These are phyloP conservation scores for Gynandropsis gynandra DNA, from an alignment of 345 rosid species.

Conservation along the genomic window DNA sequence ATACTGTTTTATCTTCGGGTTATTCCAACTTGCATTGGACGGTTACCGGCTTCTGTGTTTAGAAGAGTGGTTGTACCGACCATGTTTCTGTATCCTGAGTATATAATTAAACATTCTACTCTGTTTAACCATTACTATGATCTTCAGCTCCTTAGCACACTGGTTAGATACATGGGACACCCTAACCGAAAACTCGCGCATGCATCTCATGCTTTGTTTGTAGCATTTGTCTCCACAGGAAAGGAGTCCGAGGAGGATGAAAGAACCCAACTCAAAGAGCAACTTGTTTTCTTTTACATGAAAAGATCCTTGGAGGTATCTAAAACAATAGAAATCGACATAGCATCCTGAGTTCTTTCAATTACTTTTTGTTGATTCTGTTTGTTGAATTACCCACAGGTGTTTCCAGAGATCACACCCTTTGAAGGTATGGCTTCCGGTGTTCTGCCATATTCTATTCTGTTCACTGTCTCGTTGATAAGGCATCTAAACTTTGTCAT, in stretches of 20 bases:
- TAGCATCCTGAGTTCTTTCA: not conserved
- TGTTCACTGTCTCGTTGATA: constrained; percentile 67
- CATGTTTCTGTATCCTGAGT: constrained; percentile 83
- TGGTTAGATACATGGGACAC: constrained; percentile 73
- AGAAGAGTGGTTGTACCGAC: constrained; percentile 67
- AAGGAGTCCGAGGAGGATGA: constrained; percentile 51
- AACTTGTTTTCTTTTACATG: constrained; percentile 74
- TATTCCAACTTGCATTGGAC: constrained; percentile 76
- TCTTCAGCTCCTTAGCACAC: constrained; percentile 39
- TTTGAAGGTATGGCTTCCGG: constrained; percentile 98
- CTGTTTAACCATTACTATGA: constrained; percentile 5
- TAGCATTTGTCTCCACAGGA: constrained; percentile 63
- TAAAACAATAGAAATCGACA: not conserved
- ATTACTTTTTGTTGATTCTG: constrained; percentile 3
- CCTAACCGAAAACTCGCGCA: constrained; percentile 69
- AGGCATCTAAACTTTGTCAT: constrained; percentile 42
- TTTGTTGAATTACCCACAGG: constrained; percentile 37
- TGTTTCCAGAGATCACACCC: constrained; percentile 71
- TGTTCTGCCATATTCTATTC: constrained; percentile 69
- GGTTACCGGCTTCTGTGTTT: constrained; percentile 48
- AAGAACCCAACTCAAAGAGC: constrained; percentile 56
- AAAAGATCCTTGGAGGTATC: constrained; percentile 76
- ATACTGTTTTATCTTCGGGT: constrained; percentile 79
- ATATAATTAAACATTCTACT: constrained; percentile 2
- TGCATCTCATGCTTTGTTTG: constrained; percentile 77